A percentile compares a stretch with the other conserved stretches of the same genome.
These are phyloP conservation scores for Lathyrus oleraceus DNA, from an alignment of 306 rosid species.

Conservation along the genomic window DNA sequence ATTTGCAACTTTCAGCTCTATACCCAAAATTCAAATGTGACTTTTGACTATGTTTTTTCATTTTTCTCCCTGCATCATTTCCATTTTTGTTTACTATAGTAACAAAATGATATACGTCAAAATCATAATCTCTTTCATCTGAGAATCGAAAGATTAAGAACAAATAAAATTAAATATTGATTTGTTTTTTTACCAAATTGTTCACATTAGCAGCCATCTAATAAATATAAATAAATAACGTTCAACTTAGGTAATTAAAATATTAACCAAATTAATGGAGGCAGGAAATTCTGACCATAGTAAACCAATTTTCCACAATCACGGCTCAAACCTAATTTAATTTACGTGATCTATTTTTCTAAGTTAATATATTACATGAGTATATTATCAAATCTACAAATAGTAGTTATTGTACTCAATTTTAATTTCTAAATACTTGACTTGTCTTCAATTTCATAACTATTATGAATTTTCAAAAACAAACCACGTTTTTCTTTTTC, in stretches of 20 bases:
- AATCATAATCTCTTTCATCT: neutral
- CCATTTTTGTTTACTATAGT: neutral
- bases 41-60: conserved; percentile 7
- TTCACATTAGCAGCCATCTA: too few species aligned
- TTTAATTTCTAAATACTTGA: conserved; percentile 24
- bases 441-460: conserved; percentile 29
- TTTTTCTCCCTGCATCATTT: neutral
- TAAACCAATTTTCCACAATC: conserved; percentile 36
- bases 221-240: neutral
- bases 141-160: too few species aligned
- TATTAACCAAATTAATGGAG: neutral
- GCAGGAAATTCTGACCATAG: neutral
- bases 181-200: too few species aligned
- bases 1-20: conserved; percentile 14
- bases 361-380: neutral
- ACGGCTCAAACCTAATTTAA: conserved; percentile 31
- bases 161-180: too few species aligned
- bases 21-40: neutral
- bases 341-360: conserved; percentile 28
- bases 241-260: neutral
- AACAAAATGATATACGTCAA: neutral
- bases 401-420: neutral
- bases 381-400: conserved; percentile 1
- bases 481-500: conserved; percentile 5
- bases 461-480: conserved; percentile 25